Percentiles rank a stretch among this genome's conserved stretches.
phyloP scores from a whole-genome alignment of 225 moss, liverwort and hornwort species.

The Bryoerythrophyllum caledonicum region DNA sequence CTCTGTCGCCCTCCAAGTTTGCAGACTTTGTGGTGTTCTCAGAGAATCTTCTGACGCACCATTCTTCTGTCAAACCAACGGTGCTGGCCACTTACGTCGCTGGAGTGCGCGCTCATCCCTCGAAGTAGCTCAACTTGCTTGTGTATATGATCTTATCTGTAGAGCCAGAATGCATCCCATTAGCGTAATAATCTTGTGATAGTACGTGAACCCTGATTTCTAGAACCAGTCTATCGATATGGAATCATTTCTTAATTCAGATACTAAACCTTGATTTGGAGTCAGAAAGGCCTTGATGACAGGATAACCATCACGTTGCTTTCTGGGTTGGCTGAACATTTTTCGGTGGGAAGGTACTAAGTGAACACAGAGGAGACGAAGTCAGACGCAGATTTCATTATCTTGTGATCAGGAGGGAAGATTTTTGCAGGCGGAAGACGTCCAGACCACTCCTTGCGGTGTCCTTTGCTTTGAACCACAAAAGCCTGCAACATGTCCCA shows the following conservation, averaged over 20 bases:
- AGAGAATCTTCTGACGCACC: slow-evolving; percentile 33
- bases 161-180: not conserved
- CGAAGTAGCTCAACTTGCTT: slow-evolving; percentile 6
- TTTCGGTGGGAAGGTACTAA: too few relatives aligned
- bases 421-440: too few relatives aligned
- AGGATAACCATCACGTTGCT: too few relatives aligned
- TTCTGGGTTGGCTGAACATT: too few relatives aligned
- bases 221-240: too few relatives aligned
- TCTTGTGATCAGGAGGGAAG: too few relatives aligned
- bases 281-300: too few relatives aligned
- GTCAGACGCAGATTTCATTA: too few relatives aligned
- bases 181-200: not conserved
- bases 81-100: slow-evolving; percentile 55
- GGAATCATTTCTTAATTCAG: too few relatives aligned
- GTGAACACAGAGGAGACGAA: too few relatives aligned
- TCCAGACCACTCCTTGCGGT: not conserved
- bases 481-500: not conserved
- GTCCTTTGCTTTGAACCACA: not conserved
- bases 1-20: slow-evolving; percentile 44
- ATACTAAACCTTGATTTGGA: too few relatives aligned
- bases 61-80: slow-evolving; percentile 27
- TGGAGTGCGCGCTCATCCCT: slow-evolving; percentile 37
- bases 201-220: too few relatives aligned
- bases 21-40: slow-evolving; percentile 65
- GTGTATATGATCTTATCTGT: not conserved